Evolutionary conservation across 805 yeast species (phyloP).

Genomic region (Ogataea glucozyma): DNA sequence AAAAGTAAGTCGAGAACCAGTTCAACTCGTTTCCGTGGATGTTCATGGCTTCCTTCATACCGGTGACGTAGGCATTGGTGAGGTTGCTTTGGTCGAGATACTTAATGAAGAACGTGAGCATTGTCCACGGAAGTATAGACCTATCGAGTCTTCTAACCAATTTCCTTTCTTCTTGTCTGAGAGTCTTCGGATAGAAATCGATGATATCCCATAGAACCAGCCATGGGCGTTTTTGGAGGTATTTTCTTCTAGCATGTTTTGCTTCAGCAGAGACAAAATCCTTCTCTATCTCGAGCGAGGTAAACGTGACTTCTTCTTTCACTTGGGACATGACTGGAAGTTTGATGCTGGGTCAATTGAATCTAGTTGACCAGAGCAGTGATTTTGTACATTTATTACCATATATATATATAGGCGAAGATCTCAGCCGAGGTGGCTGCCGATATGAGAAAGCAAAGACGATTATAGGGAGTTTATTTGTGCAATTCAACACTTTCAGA

Average conservation of each 20-base stretch:
- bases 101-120: conserved; percentile 32
- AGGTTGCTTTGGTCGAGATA: conserved; percentile 59
- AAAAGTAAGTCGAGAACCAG: conserved; percentile 25
- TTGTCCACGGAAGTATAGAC: conserved; percentile 3
- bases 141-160: conserved; percentile 7
- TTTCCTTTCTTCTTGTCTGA: conserved; percentile 7
- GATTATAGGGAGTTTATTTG: too few relatives aligned
- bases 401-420: too few relatives aligned
- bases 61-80: conserved; percentile 60
- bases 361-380: too few relatives aligned
- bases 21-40: conserved; percentile 27
- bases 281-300: not conserved
- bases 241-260: conserved; percentile 5
- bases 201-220: conserved; percentile 5
- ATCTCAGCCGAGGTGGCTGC: too few relatives aligned
- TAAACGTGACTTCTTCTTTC: not conserved
- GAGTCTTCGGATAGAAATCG: conserved; percentile 6
- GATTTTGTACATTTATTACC: too few relatives aligned
- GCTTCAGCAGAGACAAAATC: conserved; percentile 1
- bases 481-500: too few relatives aligned
- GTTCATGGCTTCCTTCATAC: conserved; percentile 53
- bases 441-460: too few relatives aligned
- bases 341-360: too few relatives aligned
- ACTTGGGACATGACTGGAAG: not conserved
- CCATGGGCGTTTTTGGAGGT: conserved; percentile 7